Conservation (phyloP, 169 alveolate species). For the Plasmodium chabaudi region DNA sequence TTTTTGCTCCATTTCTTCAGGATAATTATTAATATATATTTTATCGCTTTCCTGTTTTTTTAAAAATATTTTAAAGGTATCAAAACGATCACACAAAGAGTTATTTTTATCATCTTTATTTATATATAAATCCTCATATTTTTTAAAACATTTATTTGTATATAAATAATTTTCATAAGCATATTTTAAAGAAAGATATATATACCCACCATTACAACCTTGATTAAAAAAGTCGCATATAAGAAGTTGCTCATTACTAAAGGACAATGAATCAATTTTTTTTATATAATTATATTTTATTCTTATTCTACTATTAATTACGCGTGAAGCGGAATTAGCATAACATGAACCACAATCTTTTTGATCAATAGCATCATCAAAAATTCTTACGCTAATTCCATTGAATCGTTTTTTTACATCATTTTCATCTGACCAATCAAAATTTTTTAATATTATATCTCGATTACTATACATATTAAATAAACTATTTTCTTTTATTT, state of each 20-base stretch:
- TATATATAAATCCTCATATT: background rate
- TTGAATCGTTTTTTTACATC: conserved; percentile 51
- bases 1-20: background rate
- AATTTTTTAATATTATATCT: conserved; percentile 29
- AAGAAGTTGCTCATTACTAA: conserved; percentile 49
- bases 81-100: conserved; percentile 59
- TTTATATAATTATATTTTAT: conserved; percentile 63
- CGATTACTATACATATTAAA: conserved; percentile 21
- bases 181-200: conserved; percentile 62
- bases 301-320: conserved; percentile 69
- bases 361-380: conserved; percentile 69
- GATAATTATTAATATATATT: background rate
- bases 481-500: conserved; percentile 40
- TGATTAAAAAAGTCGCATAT: conserved; percentile 60
- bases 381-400: conserved; percentile 28
- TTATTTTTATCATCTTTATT: conserved; percentile 12
- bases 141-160: conserved; percentile 58
- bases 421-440: conserved; percentile 62
- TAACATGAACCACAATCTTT: conserved; percentile 70
- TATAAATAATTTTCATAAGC: conserved; percentile 65
- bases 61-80: conserved; percentile 35
- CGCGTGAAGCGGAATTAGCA: conserved; percentile 58
- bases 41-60: background rate
- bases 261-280: conserved; percentile 35
- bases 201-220: conserved; percentile 73